These are phyloP conservation scores for Karstenula rhodostoma DNA, from an alignment of 2,329 filamentous ascomycete species.

Conservation along the genomic window DNA sequence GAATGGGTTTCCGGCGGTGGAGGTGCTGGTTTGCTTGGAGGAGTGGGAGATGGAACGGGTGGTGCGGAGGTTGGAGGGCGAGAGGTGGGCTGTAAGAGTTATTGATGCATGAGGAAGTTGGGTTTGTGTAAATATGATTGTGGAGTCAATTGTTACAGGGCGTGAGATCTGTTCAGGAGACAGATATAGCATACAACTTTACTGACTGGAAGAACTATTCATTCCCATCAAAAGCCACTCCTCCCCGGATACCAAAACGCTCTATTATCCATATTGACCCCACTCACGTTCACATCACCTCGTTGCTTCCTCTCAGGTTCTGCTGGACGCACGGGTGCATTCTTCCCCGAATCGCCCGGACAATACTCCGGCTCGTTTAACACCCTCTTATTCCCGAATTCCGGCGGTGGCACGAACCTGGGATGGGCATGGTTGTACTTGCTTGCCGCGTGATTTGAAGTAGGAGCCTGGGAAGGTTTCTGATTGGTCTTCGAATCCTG, in stretches of 20 bases:
- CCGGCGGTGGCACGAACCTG: too few relatives aligned
- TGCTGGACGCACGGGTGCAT: background rate
- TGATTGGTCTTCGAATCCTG: background rate
- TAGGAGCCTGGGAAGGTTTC: too few relatives aligned
- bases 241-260: background rate
- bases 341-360: background rate
- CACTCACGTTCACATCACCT: background rate
- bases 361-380: background rate
- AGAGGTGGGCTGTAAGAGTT: conserved; percentile 15
- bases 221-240: background rate
- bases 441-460: too few relatives aligned
- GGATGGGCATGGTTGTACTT: too few relatives aligned
- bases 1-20: conserved; percentile 19
- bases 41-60: conserved; percentile 28
- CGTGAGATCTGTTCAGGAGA: too few relatives aligned
- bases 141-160: too few relatives aligned
- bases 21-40: conserved; percentile 29
- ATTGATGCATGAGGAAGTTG: background rate
- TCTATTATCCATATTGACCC: background rate
- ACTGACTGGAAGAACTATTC: too few relatives aligned
- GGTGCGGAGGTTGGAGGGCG: conserved; percentile 18
- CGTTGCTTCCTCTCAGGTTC: background rate
- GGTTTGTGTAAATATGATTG: too few relatives aligned
- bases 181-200: too few relatives aligned
- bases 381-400: too few relatives aligned